Evolutionary conservation across 257 asterid genomes (phyloP).

Genomic region (Cordia subcordata): DNA sequence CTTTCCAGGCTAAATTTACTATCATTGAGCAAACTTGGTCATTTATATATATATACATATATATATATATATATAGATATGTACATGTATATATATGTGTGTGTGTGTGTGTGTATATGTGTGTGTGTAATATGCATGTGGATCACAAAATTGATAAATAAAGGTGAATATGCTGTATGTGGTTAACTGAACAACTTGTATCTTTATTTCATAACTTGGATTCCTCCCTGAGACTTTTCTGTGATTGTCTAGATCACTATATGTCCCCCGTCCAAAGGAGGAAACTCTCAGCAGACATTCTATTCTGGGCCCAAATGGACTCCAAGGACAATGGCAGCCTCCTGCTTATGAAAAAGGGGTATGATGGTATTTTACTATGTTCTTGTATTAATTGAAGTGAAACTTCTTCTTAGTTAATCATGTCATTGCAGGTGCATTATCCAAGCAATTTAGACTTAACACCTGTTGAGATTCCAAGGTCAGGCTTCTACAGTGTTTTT

Average conservation of each 20-base stretch:
- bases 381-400: background rate
- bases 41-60: no score
- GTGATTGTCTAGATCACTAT: conserved; percentile 44
- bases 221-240: background rate
- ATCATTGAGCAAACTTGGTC: no score
- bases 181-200: no score
- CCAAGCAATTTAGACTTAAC: conserved; percentile 71
- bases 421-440: conserved; percentile 65
- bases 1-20: no score
- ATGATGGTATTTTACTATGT: conserved; percentile 14
- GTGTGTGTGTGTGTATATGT: no score
- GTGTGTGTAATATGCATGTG: no score
- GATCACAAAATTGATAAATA: no score
- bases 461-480: conserved; percentile 62
- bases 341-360: conserved; percentile 66
- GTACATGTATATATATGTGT: no score
- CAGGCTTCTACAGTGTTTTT: conserved; percentile 15
- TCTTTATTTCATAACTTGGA: background rate
- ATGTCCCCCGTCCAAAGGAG: conserved; percentile 66
- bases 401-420: conserved; percentile 2
- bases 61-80: no score
- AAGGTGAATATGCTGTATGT: no score
- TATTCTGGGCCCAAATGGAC: conserved; percentile 91
- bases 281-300: conserved; percentile 93
- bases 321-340: conserved; percentile 80